Base-by-base conservation (phyloP, 257 asterid genomes). In the Gentiana dahurica region DNA sequence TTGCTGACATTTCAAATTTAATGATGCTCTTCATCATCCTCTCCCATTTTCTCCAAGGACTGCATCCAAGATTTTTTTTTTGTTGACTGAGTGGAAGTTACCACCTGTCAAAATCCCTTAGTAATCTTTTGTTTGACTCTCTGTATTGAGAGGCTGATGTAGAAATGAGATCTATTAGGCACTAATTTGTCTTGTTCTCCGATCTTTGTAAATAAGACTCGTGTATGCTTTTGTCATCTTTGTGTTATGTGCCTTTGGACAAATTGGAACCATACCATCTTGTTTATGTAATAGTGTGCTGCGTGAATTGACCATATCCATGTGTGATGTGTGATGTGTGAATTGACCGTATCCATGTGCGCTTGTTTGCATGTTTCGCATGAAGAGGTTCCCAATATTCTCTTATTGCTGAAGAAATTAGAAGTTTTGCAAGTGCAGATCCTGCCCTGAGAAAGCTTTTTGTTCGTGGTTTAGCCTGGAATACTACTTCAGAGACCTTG, bases 401-500 rank as follows among this genome's bases (percentile, higher is more conserved):
- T 77, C 81, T 88, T 80, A 82, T 88, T 79, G 94, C 97, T 62
- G 95, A 88, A 71, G 95, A 83, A 79, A 88, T 88, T 80, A 88
- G 71, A 82, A 79, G 83, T 88, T 81, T 89, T 81, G 97, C 97
- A 55, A 85, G 91, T 65, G 87, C 95, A 75, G 97, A 89, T 83
- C 97, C 97, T 41, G 97, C 94, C 74, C 89, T 85, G 67, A 86
- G 94, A 85, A 85, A 85, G 95, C 95, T 89, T 81, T 85, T 89
- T 81, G 95, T 89, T 63, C 97, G 91, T 73, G 97, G 95, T 81
- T 89, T 89, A 85, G 91, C 91, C n/a, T 85, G 95, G 97, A 73
- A 85, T 80, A 89, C 97, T 68, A 65, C 89, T 69, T 79, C 95
- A 63, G 97, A 89, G 81, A 85, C 89, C 66, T 89, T 89, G 95